These are phyloP conservation scores for Naganishia vaughanmartiniae DNA, from an alignment of 768 basidiomycete species.

Conservation along the genomic window DNA sequence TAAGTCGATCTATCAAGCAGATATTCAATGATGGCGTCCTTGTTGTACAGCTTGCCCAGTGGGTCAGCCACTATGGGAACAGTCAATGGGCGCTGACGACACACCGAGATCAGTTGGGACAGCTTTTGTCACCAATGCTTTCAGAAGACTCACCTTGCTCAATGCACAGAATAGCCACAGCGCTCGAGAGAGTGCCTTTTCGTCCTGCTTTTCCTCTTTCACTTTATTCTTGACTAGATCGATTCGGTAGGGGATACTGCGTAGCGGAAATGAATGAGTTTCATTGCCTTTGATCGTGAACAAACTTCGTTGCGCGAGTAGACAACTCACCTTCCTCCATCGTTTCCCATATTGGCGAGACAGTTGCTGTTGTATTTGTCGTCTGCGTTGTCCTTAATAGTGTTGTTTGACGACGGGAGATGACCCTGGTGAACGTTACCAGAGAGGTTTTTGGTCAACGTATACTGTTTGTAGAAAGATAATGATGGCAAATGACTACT, in stretches of 20 bases:
- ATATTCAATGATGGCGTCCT: constrained; percentile 87
- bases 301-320: too few relatives aligned
- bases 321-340: constrained; percentile 39
- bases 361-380: neutral
- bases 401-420: neutral
- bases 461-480: too few relatives aligned
- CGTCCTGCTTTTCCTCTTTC: constrained; percentile 72
- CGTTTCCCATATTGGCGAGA: constrained; percentile 37
- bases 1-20: constrained; percentile 76
- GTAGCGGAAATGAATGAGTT: neutral
- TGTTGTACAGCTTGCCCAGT: constrained; percentile 93
- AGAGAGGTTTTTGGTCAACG: too few relatives aligned
- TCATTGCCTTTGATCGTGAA: neutral
- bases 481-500: neutral
- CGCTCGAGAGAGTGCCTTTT: constrained; percentile 80
- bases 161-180: constrained; percentile 91
- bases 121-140: constrained; percentile 22
- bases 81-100: constrained; percentile 69
- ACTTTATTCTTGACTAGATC: constrained; percentile 58
- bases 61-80: constrained; percentile 88
- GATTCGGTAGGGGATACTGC: constrained; percentile 53
- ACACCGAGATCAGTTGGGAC: constrained; percentile 33
- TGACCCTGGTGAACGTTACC: too few relatives aligned
- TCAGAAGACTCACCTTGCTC: constrained; percentile 67
- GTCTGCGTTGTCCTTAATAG: neutral